phyloP scores from a whole-genome alignment of 2,329 filamentous ascomycete genomes.

The Huntiella moniliformis region DNA sequence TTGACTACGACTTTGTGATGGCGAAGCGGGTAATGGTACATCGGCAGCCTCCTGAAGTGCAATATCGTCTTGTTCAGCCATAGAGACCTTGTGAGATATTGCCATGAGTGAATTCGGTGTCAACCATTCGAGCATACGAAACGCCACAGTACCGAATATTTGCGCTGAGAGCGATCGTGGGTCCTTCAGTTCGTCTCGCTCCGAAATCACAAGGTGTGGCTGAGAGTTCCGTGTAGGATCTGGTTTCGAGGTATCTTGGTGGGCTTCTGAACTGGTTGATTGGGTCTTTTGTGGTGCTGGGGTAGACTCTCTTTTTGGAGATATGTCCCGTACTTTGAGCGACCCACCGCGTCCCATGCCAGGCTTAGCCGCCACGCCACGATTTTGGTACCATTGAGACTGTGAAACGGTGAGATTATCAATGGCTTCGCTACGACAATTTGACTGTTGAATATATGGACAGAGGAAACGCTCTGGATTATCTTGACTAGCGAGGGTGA shows the following conservation, averaged over 20 bases:
- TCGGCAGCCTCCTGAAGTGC: conserved; percentile 8
- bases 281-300: not conserved
- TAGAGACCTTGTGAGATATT: conserved; percentile 7
- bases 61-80: conserved; percentile 10
- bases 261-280: not conserved
- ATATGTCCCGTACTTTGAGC: not conserved
- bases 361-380: not conserved
- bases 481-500: conserved; percentile 63
- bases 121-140: conserved; percentile 56
- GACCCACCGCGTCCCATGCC: not conserved
- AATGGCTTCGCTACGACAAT: conserved; percentile 26
- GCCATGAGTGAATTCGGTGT: conserved; percentile 26
- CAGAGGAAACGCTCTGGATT: conserved; percentile 57
- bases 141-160: conserved; percentile 44
- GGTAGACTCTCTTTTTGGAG: not conserved
- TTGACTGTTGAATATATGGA: conserved; percentile 25
- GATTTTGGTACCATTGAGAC: conserved; percentile 9
- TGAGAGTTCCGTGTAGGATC: no score
- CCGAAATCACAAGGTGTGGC: conserved; percentile 18
- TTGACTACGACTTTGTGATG: conserved; percentile 4
- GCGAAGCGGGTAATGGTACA: conserved; percentile 8
- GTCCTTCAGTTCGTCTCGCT: conserved; percentile 32
- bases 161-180: conserved; percentile 43
- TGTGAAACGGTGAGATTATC: conserved; percentile 27
- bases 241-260: no score